phyloP scores from a whole-genome alignment of 768 basidiomycete species.

The Punctularia strigosozonata region DNA sequence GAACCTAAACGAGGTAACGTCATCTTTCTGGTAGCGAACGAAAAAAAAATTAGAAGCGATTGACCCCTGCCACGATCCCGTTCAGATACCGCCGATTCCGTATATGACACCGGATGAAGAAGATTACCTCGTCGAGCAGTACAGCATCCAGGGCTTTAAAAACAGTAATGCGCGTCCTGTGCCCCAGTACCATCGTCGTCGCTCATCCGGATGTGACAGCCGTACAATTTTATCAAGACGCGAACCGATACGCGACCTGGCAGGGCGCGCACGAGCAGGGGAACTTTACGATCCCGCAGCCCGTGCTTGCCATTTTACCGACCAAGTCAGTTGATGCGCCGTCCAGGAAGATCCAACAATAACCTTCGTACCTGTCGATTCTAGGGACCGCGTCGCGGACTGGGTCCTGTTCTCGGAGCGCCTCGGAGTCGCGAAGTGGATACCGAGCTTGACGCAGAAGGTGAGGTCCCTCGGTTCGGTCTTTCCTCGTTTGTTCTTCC shows the following conservation, averaged over 20 bases:
- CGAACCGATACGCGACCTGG: slow-evolving; percentile 28
- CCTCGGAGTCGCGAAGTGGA: slow-evolving; percentile 16
- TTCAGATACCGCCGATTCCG: slow-evolving; percentile 46
- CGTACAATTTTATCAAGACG: slow-evolving; percentile 51
- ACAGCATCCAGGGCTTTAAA: slow-evolving; percentile 41
- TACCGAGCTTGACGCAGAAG: slow-evolving; percentile 23
- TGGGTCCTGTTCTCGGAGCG: slow-evolving; percentile 22
- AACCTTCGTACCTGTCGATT: too few species aligned
- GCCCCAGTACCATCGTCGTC: neutral
- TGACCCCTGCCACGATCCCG: neutral
- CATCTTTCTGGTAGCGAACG: too few species aligned
- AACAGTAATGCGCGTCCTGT: slow-evolving; percentile 33
- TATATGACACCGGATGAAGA: slow-evolving; percentile 54
- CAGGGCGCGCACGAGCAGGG: slow-evolving; percentile 25
- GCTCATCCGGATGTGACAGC: slow-evolving; percentile 23
- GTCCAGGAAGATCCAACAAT: neutral
- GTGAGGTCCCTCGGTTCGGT: too few species aligned
- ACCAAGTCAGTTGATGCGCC: slow-evolving; percentile 17
- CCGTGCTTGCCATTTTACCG: slow-evolving; percentile 28
- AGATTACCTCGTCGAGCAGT: slow-evolving; percentile 60
- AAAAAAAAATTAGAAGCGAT: neutral
- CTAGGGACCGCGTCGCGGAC: slow-evolving; percentile 30
- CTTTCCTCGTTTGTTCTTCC: too few species aligned
- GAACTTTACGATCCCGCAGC: slow-evolving; percentile 31
- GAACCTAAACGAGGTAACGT: slow-evolving; percentile 32